Evolutionary conservation across 1,284 basidiomycete genomes (phyloP), one percentile per base, ranked within the genome.

Genomic region (Trichosporon ovoides): DNA sequence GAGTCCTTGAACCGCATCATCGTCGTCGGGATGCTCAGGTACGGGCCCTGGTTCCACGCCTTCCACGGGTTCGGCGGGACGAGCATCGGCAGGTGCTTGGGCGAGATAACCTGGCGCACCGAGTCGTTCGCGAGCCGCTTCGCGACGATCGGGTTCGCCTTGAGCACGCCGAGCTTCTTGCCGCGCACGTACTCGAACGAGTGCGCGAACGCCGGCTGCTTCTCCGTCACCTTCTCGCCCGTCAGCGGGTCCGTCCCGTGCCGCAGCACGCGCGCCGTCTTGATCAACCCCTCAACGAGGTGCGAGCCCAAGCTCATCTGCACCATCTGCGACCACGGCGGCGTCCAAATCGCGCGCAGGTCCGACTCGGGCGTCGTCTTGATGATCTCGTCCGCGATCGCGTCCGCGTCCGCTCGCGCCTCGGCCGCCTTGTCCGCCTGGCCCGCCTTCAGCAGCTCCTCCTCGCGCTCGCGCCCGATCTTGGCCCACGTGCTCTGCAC

Each of bases 1-100:
- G 86, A 89, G 53, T 96, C 91, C 76, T 96, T 96, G 80, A 87
- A 93, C 3, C 94, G 89, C 92, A 98, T 97, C 34, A 85, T 86
- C 14, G 79, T 78, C 14, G 84, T 89, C 87, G 64, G 16, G 19
- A 58, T 51, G 60, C 84, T 84, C 34, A 94, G 79, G 75, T 98
- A 98, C 2, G 88, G 91, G 14, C 95, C 96, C 40, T 87, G 81
- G 60, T 89, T 84, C 68, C 86, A 83, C 57, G 80, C 81, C 1
- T 88, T 74, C 95, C 95, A 98, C 0, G 89, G 89, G 66, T 87
- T 87, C 1, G 96, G 95, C 59, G 86, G 87, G 20, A 96, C 85
- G 2, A 98, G 82, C 95, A 98, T 98, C 9, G 95, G 95, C 48
- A 98, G 81, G 74, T 96, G 91, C 9, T 94, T 88, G 14, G 95